A percentile compares a stretch with the other conserved stretches of the same genome.
Conservation (phyloP, 345 rosid genomes). For the Linum tenue region DNA sequence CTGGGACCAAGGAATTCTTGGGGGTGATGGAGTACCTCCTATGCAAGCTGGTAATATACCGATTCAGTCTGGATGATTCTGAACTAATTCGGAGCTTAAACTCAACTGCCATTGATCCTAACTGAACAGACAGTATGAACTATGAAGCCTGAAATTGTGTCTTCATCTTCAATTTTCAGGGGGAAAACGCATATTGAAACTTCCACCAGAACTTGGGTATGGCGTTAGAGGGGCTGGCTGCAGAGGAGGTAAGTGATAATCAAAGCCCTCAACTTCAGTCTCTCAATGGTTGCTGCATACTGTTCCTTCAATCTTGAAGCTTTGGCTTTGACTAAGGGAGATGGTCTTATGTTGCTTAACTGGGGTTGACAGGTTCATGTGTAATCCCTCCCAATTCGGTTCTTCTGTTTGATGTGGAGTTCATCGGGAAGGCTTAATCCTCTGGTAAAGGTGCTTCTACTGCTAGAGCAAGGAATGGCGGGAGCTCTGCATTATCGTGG, state of each 20-base stretch:
- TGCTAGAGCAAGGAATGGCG: not conserved
- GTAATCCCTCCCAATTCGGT: slow-evolving; percentile 79
- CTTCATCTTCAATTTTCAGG: slow-evolving; percentile 26
- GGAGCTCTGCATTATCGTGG: not conserved
- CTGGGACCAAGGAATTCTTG: slow-evolving; percentile 85
- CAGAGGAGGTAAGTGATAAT: slow-evolving; percentile 53
- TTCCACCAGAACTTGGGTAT: slow-evolving; percentile 78
- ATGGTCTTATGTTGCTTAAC: not conserved
- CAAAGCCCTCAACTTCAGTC: too few relatives aligned
- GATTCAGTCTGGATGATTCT: not conserved
- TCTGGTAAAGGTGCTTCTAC: not conserved
- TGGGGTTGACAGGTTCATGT: slow-evolving; percentile 57
- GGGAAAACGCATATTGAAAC: slow-evolving; percentile 55
- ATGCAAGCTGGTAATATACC: slow-evolving; percentile 64
- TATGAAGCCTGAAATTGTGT: not conserved
- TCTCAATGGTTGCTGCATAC: too few relatives aligned
- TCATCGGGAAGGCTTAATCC: slow-evolving; percentile 58
- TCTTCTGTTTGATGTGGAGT: slow-evolving; percentile 76
- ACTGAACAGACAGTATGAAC: too few relatives aligned
- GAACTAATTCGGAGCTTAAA: too few relatives aligned
- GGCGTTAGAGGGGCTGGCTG: slow-evolving; percentile 93
- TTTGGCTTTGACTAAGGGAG: too few relatives aligned
- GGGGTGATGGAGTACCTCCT: slow-evolving; percentile 80
- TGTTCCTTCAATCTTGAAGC: too few relatives aligned
- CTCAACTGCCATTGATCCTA: too few relatives aligned